phyloP scores from a whole-genome alignment of 75 land plant genomes.

The Cunninghamia lanceolata region DNA sequence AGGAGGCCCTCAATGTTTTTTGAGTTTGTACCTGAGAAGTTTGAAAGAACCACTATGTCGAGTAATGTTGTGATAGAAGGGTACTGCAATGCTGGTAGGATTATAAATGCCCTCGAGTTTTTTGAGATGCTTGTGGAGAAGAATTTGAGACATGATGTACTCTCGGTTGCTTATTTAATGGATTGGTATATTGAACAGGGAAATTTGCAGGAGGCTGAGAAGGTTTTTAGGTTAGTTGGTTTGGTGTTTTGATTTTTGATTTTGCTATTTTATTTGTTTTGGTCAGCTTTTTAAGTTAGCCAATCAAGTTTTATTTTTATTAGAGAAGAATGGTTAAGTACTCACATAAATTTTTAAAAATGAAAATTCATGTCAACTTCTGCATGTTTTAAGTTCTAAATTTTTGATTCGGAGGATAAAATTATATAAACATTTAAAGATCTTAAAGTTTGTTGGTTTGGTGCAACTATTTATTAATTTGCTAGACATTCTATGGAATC shows the following conservation, averaged over 20 bases:
- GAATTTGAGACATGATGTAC: constrained; percentile 34
- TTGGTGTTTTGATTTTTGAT: neutral
- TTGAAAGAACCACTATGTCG: constrained; percentile 7
- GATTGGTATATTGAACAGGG: constrained; percentile 19
- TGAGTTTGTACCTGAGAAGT: constrained; percentile 28
- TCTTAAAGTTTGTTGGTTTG: no score
- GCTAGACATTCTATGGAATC: neutral
- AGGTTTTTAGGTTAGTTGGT: neutral
- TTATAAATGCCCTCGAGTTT: constrained; percentile 24
- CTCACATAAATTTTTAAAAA: neutral
- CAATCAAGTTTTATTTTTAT: no score
- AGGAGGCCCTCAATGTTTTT: constrained; percentile 42
- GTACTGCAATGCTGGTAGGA: constrained; percentile 27
- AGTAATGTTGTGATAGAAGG: constrained; percentile 41
- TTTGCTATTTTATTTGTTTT: neutral
- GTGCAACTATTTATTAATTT: no score
- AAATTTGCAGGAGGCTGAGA: constrained; percentile 3
- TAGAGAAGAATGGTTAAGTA: neutral
- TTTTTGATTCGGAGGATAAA: neutral
- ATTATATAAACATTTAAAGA: neutral
- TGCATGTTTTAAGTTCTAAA: neutral
- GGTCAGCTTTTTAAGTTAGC: neutral
- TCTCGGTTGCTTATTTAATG: constrained; percentile 37
- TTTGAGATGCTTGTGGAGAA: constrained; percentile 42
- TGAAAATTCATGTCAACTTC: neutral